Evolutionary conservation across 192 early-diverging fungal species (phyloP).

Genomic region (Mortierella hygrophila): DNA sequence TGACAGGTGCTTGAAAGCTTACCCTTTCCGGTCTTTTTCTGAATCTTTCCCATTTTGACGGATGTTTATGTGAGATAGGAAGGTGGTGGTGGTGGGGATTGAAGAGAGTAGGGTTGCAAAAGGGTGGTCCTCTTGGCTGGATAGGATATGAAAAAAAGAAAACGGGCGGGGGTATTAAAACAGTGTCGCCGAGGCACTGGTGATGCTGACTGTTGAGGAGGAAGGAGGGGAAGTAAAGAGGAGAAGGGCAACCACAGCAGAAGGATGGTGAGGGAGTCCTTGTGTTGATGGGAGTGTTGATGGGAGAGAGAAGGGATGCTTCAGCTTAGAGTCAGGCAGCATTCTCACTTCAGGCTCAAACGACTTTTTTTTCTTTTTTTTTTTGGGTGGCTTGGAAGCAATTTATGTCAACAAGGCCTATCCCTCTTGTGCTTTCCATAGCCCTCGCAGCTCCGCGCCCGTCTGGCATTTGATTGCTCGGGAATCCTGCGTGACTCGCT

Average conservation of each 20-base stretch:
- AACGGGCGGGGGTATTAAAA: neutral
- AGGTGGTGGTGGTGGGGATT: neutral
- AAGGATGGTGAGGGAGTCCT: constrained; percentile 4
- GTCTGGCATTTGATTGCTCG: no score
- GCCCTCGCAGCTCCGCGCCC: neutral
- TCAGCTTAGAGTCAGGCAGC: neutral
- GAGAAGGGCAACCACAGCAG: neutral
- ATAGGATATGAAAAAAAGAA: neutral
- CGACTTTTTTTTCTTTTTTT: constrained; percentile 3
- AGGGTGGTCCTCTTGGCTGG: neutral
- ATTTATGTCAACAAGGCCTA: neutral
- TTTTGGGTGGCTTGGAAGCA: constrained; percentile 10
- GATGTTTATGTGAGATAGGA: neutral
- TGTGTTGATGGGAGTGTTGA: neutral
- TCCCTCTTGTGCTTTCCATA: neutral
- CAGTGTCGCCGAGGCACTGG: neutral
- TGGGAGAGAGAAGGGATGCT: neutral
- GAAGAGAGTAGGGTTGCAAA: neutral
- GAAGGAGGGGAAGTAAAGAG: neutral
- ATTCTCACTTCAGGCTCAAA: neutral
- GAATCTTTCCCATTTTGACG: constrained; percentile 61
- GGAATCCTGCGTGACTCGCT: neutral
- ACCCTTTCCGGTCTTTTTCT: constrained; percentile 67
- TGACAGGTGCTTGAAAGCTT: neutral
- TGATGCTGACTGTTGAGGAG: neutral